A percentile compares a stretch with the other conserved stretches of the same genome.
phyloP scores from a whole-genome alignment of 495 filamentous ascomycete species.

The Hyaloscypha bicolor region DNA sequence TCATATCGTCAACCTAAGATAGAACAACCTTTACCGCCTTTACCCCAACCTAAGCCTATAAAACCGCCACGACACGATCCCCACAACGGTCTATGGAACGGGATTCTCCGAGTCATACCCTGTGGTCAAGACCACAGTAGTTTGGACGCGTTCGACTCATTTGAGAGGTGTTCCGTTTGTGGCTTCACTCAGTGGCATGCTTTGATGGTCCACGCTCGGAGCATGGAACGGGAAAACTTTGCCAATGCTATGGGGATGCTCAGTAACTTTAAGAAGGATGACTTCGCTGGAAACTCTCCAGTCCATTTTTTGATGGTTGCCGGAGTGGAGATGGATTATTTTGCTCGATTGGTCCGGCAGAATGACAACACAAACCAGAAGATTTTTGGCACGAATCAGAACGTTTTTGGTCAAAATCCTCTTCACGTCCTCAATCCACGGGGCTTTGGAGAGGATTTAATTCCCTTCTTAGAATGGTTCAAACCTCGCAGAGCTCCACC shows the following conservation, averaged over 20 bases:
- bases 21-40: background rate
- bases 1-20: background rate
- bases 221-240: constrained; percentile 18
- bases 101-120: constrained; percentile 25
- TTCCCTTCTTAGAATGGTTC: constrained; percentile 26
- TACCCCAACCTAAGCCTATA: background rate
- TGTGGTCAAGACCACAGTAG: constrained; percentile 26
- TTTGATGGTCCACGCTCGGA: constrained; percentile 28
- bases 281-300: constrained; percentile 27
- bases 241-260: constrained; percentile 4
- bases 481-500: constrained; percentile 12
- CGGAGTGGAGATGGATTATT: constrained; percentile 27
- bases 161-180: constrained; percentile 18
- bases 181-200: constrained; percentile 28
- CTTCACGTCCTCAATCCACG: constrained; percentile 29
- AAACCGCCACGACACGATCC: constrained; percentile 26
- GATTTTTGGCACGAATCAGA: constrained; percentile 10
- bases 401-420: constrained; percentile 31
- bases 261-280: constrained; percentile 8
- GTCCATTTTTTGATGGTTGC: constrained; percentile 29
- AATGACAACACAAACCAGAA: background rate
- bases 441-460: constrained; percentile 19
- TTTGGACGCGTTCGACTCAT: constrained; percentile 12
- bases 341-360: constrained; percentile 2
- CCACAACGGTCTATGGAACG: constrained; percentile 24